Conservation (phyloP, 2,329 filamentous ascomycete species). For the Fusarium sp. region DNA sequence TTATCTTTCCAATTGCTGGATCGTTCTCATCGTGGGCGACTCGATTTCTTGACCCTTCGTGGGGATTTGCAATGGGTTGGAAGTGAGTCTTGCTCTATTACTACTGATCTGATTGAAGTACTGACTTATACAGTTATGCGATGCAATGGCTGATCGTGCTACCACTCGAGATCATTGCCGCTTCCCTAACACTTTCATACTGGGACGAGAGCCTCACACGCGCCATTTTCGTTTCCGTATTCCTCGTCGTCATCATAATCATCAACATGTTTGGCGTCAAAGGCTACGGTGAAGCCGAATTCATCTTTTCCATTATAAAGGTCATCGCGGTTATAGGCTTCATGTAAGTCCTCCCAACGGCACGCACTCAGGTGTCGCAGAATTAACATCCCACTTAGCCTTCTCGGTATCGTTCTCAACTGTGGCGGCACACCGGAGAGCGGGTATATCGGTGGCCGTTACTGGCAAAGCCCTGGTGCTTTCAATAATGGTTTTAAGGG, state of each 20-base stretch:
- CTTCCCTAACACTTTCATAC: conserved; percentile 84
- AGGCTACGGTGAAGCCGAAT: conserved; percentile 91
- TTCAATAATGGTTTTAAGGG: conserved; percentile 87
- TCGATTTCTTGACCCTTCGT: conserved; percentile 90
- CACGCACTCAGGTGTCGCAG: conserved; percentile 43
- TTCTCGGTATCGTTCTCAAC: conserved; percentile 88
- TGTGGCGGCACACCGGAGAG: conserved; percentile 79
- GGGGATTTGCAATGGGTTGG: conserved; percentile 97
- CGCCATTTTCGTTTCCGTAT: conserved; percentile 84
- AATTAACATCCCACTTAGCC: conserved; percentile 57
- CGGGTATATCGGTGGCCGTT: conserved; percentile 82
- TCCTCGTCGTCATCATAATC: conserved; percentile 77
- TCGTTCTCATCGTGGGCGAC: conserved; percentile 94
- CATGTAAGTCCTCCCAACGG: conserved; percentile 67
- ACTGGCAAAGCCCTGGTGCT: conserved; percentile 84
- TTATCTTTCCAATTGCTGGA: conserved; percentile 89
- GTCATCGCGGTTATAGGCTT: conserved; percentile 88
- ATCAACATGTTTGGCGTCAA: conserved; percentile 93
- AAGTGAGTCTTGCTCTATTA: conserved; percentile 66
- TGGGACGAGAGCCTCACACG: conserved; percentile 76
- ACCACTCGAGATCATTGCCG: conserved; percentile 87
- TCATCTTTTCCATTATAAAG: conserved; percentile 87
- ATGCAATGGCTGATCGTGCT: conserved; percentile 88
- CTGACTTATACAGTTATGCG: conserved; percentile 70
- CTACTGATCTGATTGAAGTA: background rate